phyloP scores from a whole-genome alignment of 2,329 filamentous ascomycete genomes.

The Colletotrichum abscissum region DNA sequence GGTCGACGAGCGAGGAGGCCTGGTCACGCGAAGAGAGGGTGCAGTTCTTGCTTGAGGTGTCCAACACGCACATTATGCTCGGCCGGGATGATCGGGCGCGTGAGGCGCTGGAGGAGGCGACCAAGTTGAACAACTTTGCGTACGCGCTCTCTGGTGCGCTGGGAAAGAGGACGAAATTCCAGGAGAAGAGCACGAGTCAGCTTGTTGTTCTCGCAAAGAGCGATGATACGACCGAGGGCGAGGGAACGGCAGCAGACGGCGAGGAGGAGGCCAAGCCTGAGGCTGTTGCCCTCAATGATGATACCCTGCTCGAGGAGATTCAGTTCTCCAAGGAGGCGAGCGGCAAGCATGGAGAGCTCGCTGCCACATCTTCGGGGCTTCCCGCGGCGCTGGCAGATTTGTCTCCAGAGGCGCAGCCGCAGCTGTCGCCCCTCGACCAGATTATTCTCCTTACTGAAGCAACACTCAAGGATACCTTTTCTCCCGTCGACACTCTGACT shows the following conservation, averaged over 20 bases:
- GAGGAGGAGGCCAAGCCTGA: slow-evolving; percentile 62
- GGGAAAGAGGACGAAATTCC: slow-evolving; percentile 86
- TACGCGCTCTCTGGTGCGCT: slow-evolving; percentile 88
- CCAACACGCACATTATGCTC: slow-evolving; percentile 85
- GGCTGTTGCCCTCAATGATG: slow-evolving; percentile 85
- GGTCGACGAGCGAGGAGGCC: slow-evolving; percentile 45
- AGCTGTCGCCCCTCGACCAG: slow-evolving; percentile 85
- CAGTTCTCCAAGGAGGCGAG: slow-evolving; percentile 69
- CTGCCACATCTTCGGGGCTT: slow-evolving; percentile 54
- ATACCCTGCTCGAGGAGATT: slow-evolving; percentile 90
- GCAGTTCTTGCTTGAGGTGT: slow-evolving; percentile 83
- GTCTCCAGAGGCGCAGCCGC: slow-evolving; percentile 83
- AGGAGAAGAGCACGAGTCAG: slow-evolving; percentile 85
- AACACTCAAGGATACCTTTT: slow-evolving; percentile 88
- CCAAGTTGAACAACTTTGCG: slow-evolving; percentile 74
- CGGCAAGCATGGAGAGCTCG: slow-evolving; percentile 48
- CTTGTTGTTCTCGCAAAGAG: slow-evolving; percentile 92
- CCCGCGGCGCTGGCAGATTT: slow-evolving; percentile 72
- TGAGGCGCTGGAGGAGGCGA: slow-evolving; percentile 76
- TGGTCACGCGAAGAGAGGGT: slow-evolving; percentile 66
- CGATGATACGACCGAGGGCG: slow-evolving; percentile 35
- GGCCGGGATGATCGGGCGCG: slow-evolving; percentile 82
- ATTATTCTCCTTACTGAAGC: slow-evolving; percentile 89
- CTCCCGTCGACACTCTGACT: slow-evolving; percentile 85
- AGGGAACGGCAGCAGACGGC: slow-evolving; percentile 32